Conservation (phyloP, 2,329 filamentous ascomycete species). For the Neobulgaria alba region DNA sequence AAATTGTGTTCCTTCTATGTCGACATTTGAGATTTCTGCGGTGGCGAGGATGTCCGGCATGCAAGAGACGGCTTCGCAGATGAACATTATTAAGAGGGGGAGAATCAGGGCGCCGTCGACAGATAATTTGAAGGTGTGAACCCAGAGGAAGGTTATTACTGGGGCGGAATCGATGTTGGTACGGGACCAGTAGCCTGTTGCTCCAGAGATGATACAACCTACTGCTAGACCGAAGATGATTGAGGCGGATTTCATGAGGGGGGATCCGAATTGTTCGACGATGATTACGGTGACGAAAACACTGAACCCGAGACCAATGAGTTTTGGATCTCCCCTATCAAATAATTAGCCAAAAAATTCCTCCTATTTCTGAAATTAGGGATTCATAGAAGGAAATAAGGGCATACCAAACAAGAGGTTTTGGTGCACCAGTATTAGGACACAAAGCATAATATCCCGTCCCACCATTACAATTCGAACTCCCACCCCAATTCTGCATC, state of each 20-base stretch:
- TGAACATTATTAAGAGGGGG: conserved; percentile 54
- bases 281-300: conserved; percentile 61
- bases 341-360: background rate
- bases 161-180: conserved; percentile 51
- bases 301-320: conserved; percentile 58
- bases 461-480: conserved; percentile 43
- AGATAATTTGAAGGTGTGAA: conserved; percentile 56
- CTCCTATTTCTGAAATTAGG: too few relatives aligned
- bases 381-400: background rate
- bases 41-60: conserved; percentile 56
- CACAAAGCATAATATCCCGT: conserved; percentile 46
- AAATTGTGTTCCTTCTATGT: conserved; percentile 55
- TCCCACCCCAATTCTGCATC: conserved; percentile 62
- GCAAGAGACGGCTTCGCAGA: conserved; percentile 58
- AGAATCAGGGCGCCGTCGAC: conserved; percentile 60
- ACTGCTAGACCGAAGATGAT: conserved; percentile 57
- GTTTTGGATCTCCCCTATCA: conserved; percentile 48
- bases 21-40: conserved; percentile 30
- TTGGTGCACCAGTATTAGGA: conserved; percentile 48
- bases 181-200: conserved; percentile 56
- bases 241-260: conserved; percentile 61
- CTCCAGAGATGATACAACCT: conserved; percentile 58
- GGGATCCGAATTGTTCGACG: conserved; percentile 59
- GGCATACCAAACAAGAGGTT: conserved; percentile 43
- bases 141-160: conserved; percentile 60